Conservation (phyloP, 1,284 basidiomycete genomes). For the Phellopilus nigrolimitatus region DNA sequence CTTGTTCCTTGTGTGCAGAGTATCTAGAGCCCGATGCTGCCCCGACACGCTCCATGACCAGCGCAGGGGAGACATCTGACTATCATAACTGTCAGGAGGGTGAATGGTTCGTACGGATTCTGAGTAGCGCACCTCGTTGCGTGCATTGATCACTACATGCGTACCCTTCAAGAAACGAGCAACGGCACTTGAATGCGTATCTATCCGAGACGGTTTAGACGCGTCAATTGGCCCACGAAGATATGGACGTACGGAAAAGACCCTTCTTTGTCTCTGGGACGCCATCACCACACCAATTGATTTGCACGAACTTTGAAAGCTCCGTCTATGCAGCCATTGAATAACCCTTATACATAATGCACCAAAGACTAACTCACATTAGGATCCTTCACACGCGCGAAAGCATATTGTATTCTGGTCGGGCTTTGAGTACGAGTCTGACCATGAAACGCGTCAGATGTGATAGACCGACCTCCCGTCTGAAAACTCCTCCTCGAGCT, state of each 20-base stretch:
- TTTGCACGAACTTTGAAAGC: conserved; percentile 89
- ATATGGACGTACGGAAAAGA: conserved; percentile 58
- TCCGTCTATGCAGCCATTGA: conserved; percentile 48
- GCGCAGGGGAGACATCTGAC: conserved; percentile 74
- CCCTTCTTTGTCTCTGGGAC: conserved; percentile 93
- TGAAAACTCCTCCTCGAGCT: conserved; percentile 90
- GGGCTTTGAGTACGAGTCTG: conserved; percentile 7
- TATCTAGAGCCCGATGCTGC: conserved; percentile 94
- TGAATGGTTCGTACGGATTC: neutral
- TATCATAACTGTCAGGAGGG: conserved; percentile 27
- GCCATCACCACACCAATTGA: conserved; percentile 94
- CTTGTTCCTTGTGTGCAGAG: conserved; percentile 63
- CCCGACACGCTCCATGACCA: conserved; percentile 85
- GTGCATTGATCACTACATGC: conserved; percentile 89
- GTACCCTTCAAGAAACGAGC: conserved; percentile 78
- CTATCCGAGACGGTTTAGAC: conserved; percentile 25
- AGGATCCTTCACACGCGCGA: conserved; percentile 83
- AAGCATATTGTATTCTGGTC: conserved; percentile 89
- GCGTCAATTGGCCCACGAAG: neutral
- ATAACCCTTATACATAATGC: neutral
- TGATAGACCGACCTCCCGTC: conserved; percentile 70
- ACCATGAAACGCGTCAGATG: neutral
- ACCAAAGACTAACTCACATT: conserved; percentile 49
- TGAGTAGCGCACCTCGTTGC: conserved; percentile 70
- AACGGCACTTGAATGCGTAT: conserved; percentile 81